A percentile compares a stretch with the other conserved stretches of the same genome.
These are phyloP conservation scores for Cutaneotrichosporon spelunceum DNA, from an alignment of 1,284 basidiomycete genomes.

Conservation along the genomic window DNA sequence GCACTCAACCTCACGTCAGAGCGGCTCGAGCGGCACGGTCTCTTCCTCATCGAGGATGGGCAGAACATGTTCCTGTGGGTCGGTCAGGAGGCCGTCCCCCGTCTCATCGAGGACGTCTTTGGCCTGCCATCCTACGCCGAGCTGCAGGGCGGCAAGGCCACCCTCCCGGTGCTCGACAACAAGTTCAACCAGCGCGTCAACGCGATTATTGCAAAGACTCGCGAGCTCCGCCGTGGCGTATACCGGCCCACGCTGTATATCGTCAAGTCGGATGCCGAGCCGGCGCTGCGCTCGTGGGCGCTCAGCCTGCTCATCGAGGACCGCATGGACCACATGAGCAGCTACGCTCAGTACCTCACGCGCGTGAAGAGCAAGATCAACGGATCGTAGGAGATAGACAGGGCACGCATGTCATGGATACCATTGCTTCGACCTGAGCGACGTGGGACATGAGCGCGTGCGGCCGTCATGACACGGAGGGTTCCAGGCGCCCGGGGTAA, in stretches of 20 bases:
- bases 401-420: constrained; percentile 3
- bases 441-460: too few relatives aligned
- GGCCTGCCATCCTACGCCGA: constrained; percentile 82
- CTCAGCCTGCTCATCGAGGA: constrained; percentile 93
- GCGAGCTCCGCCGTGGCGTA: constrained; percentile 72
- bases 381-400: constrained; percentile 7
- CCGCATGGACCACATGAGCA: constrained; percentile 87
- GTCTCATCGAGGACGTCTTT: constrained; percentile 92
- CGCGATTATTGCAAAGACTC: constrained; percentile 85
- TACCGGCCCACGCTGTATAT: constrained; percentile 95
- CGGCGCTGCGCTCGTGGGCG: constrained; percentile 88
- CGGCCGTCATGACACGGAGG: too few relatives aligned
- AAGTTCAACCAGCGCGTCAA: constrained; percentile 89
- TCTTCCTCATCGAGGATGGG: constrained; percentile 95
- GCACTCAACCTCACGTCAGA: constrained; percentile 91
- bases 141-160: constrained; percentile 87
- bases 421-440: neutral
- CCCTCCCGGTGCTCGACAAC: constrained; percentile 84
- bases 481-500: too few relatives aligned
- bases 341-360: constrained; percentile 89
- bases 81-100: constrained; percentile 92
- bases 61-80: constrained; percentile 98
- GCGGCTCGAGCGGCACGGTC: constrained; percentile 86
- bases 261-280: constrained; percentile 97
- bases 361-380: constrained; percentile 68